These are phyloP conservation scores for Anacardium occidentale DNA, from an alignment of 345 rosid genomes.

Conservation along the genomic window DNA sequence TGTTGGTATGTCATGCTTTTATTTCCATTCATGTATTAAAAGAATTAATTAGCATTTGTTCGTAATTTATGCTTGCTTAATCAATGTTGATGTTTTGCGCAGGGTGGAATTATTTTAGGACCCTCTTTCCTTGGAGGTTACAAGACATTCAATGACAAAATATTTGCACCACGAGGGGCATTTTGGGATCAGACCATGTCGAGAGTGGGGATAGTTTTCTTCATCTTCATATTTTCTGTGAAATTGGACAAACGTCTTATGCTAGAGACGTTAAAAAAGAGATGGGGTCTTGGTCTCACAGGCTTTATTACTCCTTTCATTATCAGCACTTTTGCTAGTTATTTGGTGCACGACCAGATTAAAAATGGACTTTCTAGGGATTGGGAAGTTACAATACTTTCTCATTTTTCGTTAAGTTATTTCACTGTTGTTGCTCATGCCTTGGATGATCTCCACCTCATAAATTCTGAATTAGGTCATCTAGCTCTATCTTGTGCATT, in stretches of 20 bases:
- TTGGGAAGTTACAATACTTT: no score
- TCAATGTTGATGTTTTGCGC: no score
- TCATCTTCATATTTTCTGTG: conserved; percentile 26
- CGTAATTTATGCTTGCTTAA: no score
- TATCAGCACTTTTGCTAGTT: not conserved
- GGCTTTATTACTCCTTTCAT: conserved; percentile 9
- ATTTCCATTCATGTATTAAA: no score
- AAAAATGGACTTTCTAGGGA: not conserved
- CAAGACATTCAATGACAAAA: not conserved
- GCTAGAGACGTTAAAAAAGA: not conserved
- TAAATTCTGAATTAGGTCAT: conserved; percentile 34
- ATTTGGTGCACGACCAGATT: no score
- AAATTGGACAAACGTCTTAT: conserved; percentile 24
- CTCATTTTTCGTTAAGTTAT: conserved; percentile 8
- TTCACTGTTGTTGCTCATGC: conserved; percentile 20
- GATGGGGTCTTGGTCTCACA: conserved; percentile 14
- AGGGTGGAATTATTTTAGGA: no score
- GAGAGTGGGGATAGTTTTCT: conserved; percentile 7
- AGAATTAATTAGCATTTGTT: no score
- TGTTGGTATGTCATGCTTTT: no score
- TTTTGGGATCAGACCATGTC: not conserved
- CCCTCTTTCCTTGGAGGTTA: not conserved
- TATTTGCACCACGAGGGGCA: conserved; percentile 12
- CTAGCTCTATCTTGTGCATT: conserved; percentile 27
- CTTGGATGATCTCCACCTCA: conserved; percentile 30